These are phyloP conservation scores for Magnaporthiopsis incrustans DNA, from an alignment of 2,329 filamentous ascomycete species.

Conservation along the genomic window DNA sequence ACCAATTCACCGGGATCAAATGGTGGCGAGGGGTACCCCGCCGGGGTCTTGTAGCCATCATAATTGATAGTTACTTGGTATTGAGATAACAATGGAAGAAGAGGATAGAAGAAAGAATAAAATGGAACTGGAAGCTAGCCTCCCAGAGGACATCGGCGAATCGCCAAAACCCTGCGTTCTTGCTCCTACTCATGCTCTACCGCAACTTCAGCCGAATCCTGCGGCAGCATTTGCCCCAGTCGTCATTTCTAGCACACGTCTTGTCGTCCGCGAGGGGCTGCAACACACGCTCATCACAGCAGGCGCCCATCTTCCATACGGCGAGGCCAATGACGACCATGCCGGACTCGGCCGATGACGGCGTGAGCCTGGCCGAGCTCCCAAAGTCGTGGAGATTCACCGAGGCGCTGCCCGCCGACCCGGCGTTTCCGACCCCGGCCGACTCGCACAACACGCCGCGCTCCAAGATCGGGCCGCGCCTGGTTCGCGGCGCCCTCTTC, in stretches of 20 bases:
- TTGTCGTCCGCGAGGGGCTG: not conserved
- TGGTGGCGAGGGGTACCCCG: too few species aligned
- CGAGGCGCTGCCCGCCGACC: constrained; percentile 65
- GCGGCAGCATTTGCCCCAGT: not conserved
- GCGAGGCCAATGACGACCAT: not conserved
- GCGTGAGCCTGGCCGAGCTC: constrained; percentile 41
- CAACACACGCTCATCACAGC: not conserved
- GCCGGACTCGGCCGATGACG: constrained; percentile 11
- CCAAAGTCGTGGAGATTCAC: constrained; percentile 61
- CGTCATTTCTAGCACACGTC: not conserved
- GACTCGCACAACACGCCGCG: constrained; percentile 76
- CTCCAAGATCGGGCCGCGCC: constrained; percentile 66
- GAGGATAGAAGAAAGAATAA: not conserved
- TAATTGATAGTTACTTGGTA: too few species aligned
- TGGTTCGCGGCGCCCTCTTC: constrained; percentile 79
- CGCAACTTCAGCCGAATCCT: not conserved
- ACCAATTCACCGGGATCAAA: too few species aligned
- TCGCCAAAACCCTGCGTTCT: not conserved
- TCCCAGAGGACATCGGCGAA: not conserved
- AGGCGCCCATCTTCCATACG: not conserved
- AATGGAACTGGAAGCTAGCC: too few species aligned
- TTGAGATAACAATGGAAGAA: too few species aligned
- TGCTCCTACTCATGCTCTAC: not conserved
- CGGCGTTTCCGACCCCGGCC: constrained; percentile 69
- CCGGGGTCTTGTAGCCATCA: too few species aligned